Base-by-base conservation (phyloP, 1,284 basidiomycete species). In the Entoloma clypeatum region DNA sequence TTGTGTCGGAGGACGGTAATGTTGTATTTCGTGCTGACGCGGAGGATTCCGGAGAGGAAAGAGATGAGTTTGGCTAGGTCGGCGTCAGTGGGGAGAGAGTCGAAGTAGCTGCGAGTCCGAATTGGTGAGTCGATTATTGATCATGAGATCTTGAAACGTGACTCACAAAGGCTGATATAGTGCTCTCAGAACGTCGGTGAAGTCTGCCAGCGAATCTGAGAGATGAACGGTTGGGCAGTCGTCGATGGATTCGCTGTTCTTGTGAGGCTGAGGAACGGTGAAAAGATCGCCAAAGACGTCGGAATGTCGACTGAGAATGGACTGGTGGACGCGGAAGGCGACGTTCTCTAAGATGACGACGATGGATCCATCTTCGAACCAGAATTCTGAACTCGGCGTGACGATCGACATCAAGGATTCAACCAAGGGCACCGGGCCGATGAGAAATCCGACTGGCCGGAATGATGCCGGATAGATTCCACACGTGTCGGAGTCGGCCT, bases 1-100 rank as follows among this genome's bases (percentile, higher is more conserved):
- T 67, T 67, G 34, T 57, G 48, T n/a, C 64, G 59, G 16, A 68
- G 49, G n/a, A 53, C 41, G 18, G 43, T 42, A 55, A 67, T 62
- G 38, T 58, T 51, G 50, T 68, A 68, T 44, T 68, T 68, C 0
- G 66, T 65, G 50, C 62, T 65, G 31, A 67, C 59, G 13, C 62
- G 52, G 10, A 68, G 55, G 21, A 67, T 60, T 1, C 66, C 66
- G 19, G 64, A 60, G 45, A 68, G 55, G 30, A 65, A 66, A 7
- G 45, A 52, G 33, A 67, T 58, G 16, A 67, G 54, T 2, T 48
- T 47, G 13, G 51, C 49, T n/a, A 67, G 48, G 23, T 58, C 56
- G 11, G 60, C 54, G 24, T 62, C 53, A 2, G 53, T 43, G 5
- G 56, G 41, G 19, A 68, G 55, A 7, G 50, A 55, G 41, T 68